Conservation (phyloP, 2,329 filamentous ascomycete genomes). For the Aspergillus tanneri region DNA sequence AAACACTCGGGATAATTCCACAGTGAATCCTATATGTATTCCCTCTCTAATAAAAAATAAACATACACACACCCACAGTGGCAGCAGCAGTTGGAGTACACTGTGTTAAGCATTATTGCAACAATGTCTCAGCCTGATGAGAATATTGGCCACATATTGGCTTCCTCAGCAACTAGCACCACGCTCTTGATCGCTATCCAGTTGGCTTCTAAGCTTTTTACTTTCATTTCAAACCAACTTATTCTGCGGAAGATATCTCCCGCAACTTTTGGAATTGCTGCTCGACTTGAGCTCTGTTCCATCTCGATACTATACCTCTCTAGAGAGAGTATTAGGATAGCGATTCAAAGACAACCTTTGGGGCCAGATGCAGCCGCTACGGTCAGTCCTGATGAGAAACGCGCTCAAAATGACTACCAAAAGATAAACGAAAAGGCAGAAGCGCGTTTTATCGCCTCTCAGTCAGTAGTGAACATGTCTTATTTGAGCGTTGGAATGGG, state of each 20-base stretch:
- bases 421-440: constrained; percentile 16
- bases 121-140: constrained; percentile 22
- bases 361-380: constrained; percentile 23
- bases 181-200: constrained; percentile 86
- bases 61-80: no score
- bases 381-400: no score
- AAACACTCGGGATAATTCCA: no score
- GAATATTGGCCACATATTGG: constrained; percentile 24
- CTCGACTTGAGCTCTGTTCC: constrained; percentile 90
- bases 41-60: no score
- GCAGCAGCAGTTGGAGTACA: no score
- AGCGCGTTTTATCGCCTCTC: constrained; percentile 44
- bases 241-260: constrained; percentile 86
- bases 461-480: constrained; percentile 83
- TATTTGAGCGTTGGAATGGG: constrained; percentile 75
- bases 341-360: constrained; percentile 73
- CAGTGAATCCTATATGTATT: no score
- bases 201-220: constrained; percentile 79
- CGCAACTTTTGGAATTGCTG: constrained; percentile 76
- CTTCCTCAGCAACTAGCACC: constrained; percentile 63
- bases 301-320: constrained; percentile 94
- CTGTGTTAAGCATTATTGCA: no score
- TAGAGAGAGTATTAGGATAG: constrained; percentile 85
- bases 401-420: constrained; percentile 15
- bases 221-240: constrained; percentile 88